Base-by-base conservation (phyloP, 805 yeast species). In the Hanseniaspora hatyaiensis region DNA sequence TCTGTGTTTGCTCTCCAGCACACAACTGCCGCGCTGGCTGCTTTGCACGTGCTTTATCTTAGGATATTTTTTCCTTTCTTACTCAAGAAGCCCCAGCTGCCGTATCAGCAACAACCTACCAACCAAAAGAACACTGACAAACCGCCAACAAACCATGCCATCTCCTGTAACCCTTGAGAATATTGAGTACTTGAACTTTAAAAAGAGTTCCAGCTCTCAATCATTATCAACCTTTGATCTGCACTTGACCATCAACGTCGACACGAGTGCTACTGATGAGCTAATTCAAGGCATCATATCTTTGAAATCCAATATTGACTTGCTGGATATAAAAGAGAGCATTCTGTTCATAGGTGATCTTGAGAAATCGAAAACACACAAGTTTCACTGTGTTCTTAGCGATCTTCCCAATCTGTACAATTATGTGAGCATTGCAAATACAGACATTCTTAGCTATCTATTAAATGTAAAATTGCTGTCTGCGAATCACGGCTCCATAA, bases 261-360 rank as follows among this genome's bases (percentile, higher is more conserved):
- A 30, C 12, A 34, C 33, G 11, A 6, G 8, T 8, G 19, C 6
- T 11, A 12, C 20, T 13, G 13, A 29, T 3, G 20, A 45, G 4
- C 12, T 34, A 5, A 31, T 36, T n/a, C 49, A 45, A 19, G 49
- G 49, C n/a, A 45, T 45, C 2, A 19, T 45, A 9, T 28, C 40
- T 15, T 24, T 45, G 19, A n/a, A 24, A 6, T 26, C 36, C 6
- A 45, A 15, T 8, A 24, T 12, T 3, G 31, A 29, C 1, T 23
- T 45, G 4, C 5, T 45, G 12, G 16, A 39, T 6, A 36, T 31
- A 4, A 45, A 45, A 19, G 40, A 37, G 13, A 37, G 37, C 13
- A 37, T 45, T 12, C n/a, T 45, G 12, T 45, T 45, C 26, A 37
- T 45, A 4, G 33, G 23, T 2, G 30, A 40, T 30, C n/a, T 36